These are phyloP conservation scores for Mrakia frigida DNA, from an alignment of 768 basidiomycete genomes.

Conservation along the genomic window DNA sequence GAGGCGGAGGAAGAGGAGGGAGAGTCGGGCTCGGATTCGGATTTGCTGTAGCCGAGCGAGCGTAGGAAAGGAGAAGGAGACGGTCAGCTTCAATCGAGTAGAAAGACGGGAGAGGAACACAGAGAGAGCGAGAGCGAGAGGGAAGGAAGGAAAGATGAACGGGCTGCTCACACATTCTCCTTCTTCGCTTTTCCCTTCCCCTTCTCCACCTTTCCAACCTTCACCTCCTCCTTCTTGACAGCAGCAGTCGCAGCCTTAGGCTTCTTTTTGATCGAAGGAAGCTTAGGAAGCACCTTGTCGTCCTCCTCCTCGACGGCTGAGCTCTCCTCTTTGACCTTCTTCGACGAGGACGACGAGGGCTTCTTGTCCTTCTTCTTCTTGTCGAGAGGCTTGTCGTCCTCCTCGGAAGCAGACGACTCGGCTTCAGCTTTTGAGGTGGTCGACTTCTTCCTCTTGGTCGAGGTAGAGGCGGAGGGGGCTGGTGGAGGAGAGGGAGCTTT, in stretches of 20 bases:
- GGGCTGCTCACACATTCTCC: neutral
- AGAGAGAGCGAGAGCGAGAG: neutral
- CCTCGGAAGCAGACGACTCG: conserved; percentile 38
- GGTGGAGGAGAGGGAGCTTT: neutral
- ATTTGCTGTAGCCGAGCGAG: neutral
- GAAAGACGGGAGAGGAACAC: neutral
- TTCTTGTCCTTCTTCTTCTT: conserved; percentile 48
- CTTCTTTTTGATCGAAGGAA: neutral
- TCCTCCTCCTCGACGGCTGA: too few species aligned
- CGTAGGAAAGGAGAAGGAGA: neutral
- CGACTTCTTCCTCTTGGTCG: neutral
- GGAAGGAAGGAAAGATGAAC: neutral
- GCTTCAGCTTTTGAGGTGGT: neutral
- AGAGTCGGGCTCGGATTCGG: conserved; percentile 6
- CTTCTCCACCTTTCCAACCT: neutral
- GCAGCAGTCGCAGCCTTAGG: conserved; percentile 5
- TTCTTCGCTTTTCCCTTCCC: neutral
- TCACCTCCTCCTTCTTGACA: too few species aligned
- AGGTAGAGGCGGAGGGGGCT: too few species aligned
- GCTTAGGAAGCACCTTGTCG: conserved; percentile 35
- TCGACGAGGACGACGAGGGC: conserved; percentile 4
- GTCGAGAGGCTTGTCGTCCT: conserved; percentile 47
- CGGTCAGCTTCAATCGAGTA: too few species aligned
- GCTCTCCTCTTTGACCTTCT: conserved; percentile 41
- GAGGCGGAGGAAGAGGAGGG: too few species aligned